phyloP scores from a whole-genome alignment of 805 yeast species.

The Pichia sporocuriosa region DNA sequence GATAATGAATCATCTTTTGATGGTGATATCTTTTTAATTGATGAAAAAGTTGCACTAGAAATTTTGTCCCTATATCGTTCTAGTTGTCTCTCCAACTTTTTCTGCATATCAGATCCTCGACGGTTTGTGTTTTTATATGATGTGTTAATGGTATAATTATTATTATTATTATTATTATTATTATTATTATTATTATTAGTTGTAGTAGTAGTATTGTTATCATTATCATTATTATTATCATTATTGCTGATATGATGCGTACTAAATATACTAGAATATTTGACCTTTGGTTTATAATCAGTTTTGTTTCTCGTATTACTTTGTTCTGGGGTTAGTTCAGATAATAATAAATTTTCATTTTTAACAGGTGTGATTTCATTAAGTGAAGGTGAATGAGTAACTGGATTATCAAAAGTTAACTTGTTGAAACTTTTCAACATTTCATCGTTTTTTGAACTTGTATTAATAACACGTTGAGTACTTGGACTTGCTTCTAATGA shows the following conservation, averaged over 20 bases:
- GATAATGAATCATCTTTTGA: no score
- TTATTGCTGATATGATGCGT: no score
- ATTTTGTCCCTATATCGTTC: slow-evolving; percentile 10
- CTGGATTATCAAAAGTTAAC: slow-evolving; percentile 21
- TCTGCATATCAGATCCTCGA: slow-evolving; percentile 9
- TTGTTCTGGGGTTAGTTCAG: not conserved
- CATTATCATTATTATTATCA: no score
- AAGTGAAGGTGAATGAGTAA: no score
- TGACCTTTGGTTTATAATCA: not conserved
- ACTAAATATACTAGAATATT: not conserved
- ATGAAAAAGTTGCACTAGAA: slow-evolving; percentile 2
- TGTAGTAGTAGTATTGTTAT: no score
- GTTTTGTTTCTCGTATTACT: not conserved
- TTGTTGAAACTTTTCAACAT: slow-evolving; percentile 31
- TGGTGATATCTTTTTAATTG: slow-evolving; percentile 8
- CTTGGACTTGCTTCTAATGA: slow-evolving; percentile 36
- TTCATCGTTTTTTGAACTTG: slow-evolving; percentile 19
- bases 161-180: not conserved
- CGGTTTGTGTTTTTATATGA: not conserved
- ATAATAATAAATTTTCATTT: no score
- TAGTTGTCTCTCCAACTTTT: slow-evolving; percentile 8
- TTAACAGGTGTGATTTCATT: no score
- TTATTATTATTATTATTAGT: no score
- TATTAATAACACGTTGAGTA: slow-evolving; percentile 24
- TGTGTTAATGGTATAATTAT: not conserved